These are phyloP conservation scores for Huiozyma sinensis DNA, from an alignment of 805 yeast species.

Conservation along the genomic window DNA sequence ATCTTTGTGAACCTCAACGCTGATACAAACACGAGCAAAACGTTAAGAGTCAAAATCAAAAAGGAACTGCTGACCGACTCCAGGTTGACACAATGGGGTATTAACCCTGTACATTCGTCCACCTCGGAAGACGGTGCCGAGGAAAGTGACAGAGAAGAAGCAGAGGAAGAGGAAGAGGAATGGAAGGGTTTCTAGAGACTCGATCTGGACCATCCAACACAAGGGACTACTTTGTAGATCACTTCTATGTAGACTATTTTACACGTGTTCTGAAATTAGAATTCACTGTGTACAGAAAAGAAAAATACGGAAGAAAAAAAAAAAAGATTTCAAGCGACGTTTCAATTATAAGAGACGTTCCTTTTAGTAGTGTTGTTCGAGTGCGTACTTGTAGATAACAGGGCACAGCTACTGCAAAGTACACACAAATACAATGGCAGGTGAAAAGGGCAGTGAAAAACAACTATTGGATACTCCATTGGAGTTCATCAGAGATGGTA, in stretches of 20 bases:
- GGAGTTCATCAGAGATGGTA: conserved; percentile 86
- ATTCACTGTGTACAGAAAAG: too few relatives aligned
- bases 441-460: conserved; percentile 16
- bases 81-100: conserved; percentile 57
- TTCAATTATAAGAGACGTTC: too few relatives aligned
- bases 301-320: too few relatives aligned
- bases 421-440: conserved; percentile 12
- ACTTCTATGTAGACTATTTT: too few relatives aligned
- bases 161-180: conserved; percentile 26
- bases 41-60: conserved; percentile 51
- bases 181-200: conserved; percentile 32
- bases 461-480: conserved; percentile 70
- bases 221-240: too few relatives aligned
- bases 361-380: too few relatives aligned
- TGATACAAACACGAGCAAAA: conserved; percentile 43
- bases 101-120: conserved; percentile 12
- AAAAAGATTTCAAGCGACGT: too few relatives aligned
- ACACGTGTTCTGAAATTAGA: too few relatives aligned
- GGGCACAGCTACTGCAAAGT: not conserved
- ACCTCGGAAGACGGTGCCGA: conserved; percentile 7
- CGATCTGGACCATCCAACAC: not conserved
- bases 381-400: too few relatives aligned
- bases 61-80: conserved; percentile 58
- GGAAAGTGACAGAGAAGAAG: conserved; percentile 3
- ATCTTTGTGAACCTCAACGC: conserved; percentile 48